Base-by-base conservation (phyloP, 2,329 filamentous ascomycete genomes). In the Diaporthe sp. region DNA sequence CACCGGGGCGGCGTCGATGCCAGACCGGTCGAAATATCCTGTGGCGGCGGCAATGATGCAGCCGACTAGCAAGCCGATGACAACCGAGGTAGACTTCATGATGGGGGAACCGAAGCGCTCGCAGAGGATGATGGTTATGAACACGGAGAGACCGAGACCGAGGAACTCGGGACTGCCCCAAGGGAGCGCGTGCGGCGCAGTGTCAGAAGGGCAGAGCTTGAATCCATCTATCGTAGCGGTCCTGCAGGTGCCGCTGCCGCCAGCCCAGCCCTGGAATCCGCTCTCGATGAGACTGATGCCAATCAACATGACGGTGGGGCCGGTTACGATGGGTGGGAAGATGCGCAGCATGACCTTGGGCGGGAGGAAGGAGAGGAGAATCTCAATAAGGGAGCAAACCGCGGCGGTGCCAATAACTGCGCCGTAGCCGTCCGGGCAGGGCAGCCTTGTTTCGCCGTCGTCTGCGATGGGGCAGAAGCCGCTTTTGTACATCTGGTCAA, bases 151-250 rank as follows among this genome's bases (percentile, higher is more conserved):
- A 0, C 94, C 94, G 2, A 97, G 89, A 17, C 88, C 94, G 7
- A 97, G 90, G 78, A 93, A 95, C 82, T 97, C 92, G 1, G 94
- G 90, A 50, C 91, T 92, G 4, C 94, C 95, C 95, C 95, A 97
- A 0, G 90, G 92, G 1, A 96, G 86, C 19, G 94, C 88, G 74
- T 92, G 92, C 1, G 94, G 93, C 0, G 94, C 94, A 33, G 85
- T 84, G 76, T 93, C 91, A 77, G 89, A 86, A 2, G 93, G 93
- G 79, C 94, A 97, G 7, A 89, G 83, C 8, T 87, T 87, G 81
- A 90, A 95, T 77, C 90, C 88, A 89, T 3, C 84, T 80, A 75
- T 86, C 82, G 80, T 92, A n/a, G n/a, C 79, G 30, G 19, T 70
- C 12, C 87, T 84, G 76, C 91, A 92, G 8, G 83, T 82, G 3